Percentiles rank a stretch among this genome's conserved stretches.
Evolutionary conservation across 2,329 filamentous ascomycete species (phyloP).

Genomic region (Teratosphaeriaceae sp.): DNA sequence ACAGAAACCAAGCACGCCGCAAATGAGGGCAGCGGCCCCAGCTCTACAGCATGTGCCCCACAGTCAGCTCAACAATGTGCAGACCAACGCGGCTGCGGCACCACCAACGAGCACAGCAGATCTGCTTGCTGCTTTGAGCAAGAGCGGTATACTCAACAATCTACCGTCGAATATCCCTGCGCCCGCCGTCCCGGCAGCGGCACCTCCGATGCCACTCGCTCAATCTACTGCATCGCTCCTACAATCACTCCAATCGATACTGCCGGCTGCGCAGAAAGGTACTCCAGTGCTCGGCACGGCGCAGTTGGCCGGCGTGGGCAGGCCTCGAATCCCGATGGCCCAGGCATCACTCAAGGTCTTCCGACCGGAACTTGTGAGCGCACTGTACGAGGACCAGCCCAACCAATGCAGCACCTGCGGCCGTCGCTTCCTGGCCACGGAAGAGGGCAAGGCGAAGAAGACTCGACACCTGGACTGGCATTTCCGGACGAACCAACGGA

Average conservation of each 20-base stretch:
- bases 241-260: constrained; percentile 21
- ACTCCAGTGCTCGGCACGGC: constrained; percentile 14
- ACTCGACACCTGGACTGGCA: constrained; percentile 96
- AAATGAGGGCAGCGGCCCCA: constrained; percentile 27
- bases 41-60: constrained; percentile 24
- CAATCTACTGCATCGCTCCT: constrained; percentile 18
- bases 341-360: constrained; percentile 37
- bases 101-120: constrained; percentile 19
- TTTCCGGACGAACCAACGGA: constrained; percentile 85
- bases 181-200: constrained; percentile 5
- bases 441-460: constrained; percentile 77
- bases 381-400: constrained; percentile 73
- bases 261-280: constrained; percentile 15
- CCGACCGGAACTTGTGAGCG: constrained; percentile 65
- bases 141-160: constrained; percentile 19
- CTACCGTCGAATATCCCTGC: constrained; percentile 8
- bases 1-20: constrained; percentile 31
- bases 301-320: constrained; percentile 3
- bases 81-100: constrained; percentile 21
- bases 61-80: constrained; percentile 25
- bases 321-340: constrained; percentile 19
- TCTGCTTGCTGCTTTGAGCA: constrained; percentile 25
- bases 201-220: constrained; percentile 12
- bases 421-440: constrained; percentile 71
- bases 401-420: constrained; percentile 90